Percentiles rank a stretch among this genome's conserved stretches.
Evolutionary conservation across 1,139 yeast species (phyloP).

Genomic region (Candida freyschussii): DNA sequence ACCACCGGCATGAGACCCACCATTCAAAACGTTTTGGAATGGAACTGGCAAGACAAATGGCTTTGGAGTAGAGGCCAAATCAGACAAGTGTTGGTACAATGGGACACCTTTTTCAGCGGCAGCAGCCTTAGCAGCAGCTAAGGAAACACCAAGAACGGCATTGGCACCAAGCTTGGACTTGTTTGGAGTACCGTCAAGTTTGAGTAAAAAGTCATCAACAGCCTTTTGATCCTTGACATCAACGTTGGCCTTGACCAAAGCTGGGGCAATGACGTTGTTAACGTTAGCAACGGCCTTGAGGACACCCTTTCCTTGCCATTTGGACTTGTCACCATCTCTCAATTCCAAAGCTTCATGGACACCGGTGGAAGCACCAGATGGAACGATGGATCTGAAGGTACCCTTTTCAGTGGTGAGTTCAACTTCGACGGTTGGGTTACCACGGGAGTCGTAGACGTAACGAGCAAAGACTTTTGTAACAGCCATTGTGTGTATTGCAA

Average conservation of each 20-base stretch:
- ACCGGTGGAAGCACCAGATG: conserved; percentile 97
- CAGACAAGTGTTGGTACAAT: conserved; percentile 80
- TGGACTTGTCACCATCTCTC: conserved; percentile 90
- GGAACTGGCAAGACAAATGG: conserved; percentile 92
- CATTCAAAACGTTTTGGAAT: conserved; percentile 95
- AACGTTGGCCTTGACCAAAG: conserved; percentile 65
- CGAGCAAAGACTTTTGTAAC: conserved; percentile 69
- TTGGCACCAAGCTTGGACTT: conserved; percentile 94
- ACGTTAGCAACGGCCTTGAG: conserved; percentile 88
- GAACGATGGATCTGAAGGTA: conserved; percentile 86
- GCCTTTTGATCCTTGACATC: conserved; percentile 76
- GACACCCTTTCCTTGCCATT: conserved; percentile 97
- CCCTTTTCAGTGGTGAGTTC: conserved; percentile 85
- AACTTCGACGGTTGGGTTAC: conserved; percentile 97
- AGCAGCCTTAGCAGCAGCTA: conserved; percentile 91
- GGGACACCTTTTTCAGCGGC: conserved; percentile 88
- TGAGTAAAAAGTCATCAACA: conserved; percentile 71
- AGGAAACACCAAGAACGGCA: conserved; percentile 91
- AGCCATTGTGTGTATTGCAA: conserved; percentile 21
- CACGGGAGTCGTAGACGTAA: conserved; percentile 96
- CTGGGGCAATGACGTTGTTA: conserved; percentile 85
- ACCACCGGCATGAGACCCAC: conserved; percentile 99
- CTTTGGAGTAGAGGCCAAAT: conserved; percentile 57
- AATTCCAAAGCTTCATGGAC: conserved; percentile 91
- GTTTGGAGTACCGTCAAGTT: conserved; percentile 90